Conservation (phyloP, 2,329 filamentous ascomycete species). For the Bretziella fagacearum region DNA sequence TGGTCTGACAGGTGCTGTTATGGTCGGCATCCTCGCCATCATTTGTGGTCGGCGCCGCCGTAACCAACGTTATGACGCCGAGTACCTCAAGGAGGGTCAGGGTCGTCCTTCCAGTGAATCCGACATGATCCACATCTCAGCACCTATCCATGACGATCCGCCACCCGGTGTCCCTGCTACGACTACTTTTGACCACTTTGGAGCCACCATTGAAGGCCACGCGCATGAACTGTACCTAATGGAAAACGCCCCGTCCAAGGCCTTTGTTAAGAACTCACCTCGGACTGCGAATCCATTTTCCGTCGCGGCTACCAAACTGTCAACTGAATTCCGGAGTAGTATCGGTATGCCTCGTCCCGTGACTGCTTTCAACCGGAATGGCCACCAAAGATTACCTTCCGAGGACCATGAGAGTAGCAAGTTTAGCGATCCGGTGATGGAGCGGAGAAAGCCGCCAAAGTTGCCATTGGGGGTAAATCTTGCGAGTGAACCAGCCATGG, state of each 20-base stretch:
- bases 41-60: constrained; percentile 28
- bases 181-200: constrained; percentile 13
- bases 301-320: background rate
- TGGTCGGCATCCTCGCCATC: constrained; percentile 32
- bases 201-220: constrained; percentile 7
- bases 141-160: constrained; percentile 22
- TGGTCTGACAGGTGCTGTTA: constrained; percentile 33
- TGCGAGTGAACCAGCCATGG: background rate
- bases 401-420: background rate
- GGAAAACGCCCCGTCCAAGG: constrained; percentile 17
- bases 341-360: background rate
- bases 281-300: background rate
- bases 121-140: constrained; percentile 26
- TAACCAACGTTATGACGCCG: constrained; percentile 23
- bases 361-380: background rate
- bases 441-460: constrained; percentile 6
- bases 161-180: background rate
- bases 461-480: constrained; percentile 4
- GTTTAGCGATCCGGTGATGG: background rate
- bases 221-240: constrained; percentile 9
- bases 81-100: constrained; percentile 20
- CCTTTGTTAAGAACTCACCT: constrained; percentile 10
- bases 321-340: background rate
- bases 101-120: constrained; percentile 19
- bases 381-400: constrained; percentile 9